A percentile compares a stretch with the other conserved stretches of the same genome.
These are phyloP conservation scores for Yamadazyma atmosphaerica DNA, from an alignment of 1,139 yeast genomes.

Conservation along the genomic window DNA sequence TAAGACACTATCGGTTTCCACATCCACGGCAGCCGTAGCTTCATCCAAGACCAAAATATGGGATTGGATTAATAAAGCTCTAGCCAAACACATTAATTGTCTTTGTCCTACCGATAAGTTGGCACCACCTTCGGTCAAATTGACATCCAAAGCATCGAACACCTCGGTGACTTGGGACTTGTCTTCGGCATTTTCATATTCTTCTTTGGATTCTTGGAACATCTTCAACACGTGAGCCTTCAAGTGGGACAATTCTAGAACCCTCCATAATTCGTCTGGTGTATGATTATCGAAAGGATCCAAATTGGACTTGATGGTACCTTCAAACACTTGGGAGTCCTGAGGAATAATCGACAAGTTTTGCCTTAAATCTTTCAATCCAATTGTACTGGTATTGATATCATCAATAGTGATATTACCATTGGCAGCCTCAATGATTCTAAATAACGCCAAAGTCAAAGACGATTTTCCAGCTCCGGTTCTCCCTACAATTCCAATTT, in stretches of 20 bases:
- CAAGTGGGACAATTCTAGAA: constrained; percentile 81
- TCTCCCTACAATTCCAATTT: constrained; percentile 92
- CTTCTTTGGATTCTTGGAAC: constrained; percentile 38
- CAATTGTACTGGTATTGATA: constrained; percentile 67
- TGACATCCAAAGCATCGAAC: constrained; percentile 52
- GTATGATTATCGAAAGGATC: constrained; percentile 75
- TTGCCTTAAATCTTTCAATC: constrained; percentile 81
- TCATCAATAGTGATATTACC: constrained; percentile 80
- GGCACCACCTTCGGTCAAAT: constrained; percentile 78
- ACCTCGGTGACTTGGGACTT: constrained; percentile 11
- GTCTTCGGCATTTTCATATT: constrained; percentile 20
- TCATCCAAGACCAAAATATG: constrained; percentile 85
- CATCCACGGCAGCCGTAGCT: constrained; percentile 98
- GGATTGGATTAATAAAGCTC: constrained; percentile 81
- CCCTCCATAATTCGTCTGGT: constrained; percentile 84
- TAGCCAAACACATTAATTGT: constrained; percentile 86
- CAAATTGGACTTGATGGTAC: constrained; percentile 81
- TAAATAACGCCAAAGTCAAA: constrained; percentile 81
- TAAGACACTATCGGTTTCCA: constrained; percentile 83
- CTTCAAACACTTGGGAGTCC: constrained; percentile 95
- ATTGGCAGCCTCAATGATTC: constrained; percentile 75
- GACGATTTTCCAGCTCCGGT: constrained; percentile 98
- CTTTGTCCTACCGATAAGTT: constrained; percentile 90
- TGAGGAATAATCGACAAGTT: constrained; percentile 91
- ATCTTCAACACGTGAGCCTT: constrained; percentile 68